phyloP scores from a whole-genome alignment of 164 flowering plant species.

The Hamamelis virginiana region DNA sequence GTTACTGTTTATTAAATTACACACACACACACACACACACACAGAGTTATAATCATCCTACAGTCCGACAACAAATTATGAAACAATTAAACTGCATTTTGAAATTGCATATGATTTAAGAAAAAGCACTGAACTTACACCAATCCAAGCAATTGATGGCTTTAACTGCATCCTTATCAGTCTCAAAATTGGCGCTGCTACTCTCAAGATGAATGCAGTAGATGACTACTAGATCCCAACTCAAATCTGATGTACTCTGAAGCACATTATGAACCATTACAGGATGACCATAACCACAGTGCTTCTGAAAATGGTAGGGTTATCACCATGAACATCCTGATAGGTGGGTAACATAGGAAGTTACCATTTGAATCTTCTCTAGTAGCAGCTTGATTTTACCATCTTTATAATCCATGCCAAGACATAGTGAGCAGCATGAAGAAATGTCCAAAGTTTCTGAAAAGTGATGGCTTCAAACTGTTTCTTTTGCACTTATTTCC shows the following conservation, averaged over 20 bases:
- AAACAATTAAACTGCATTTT: background rate
- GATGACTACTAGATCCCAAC: constrained; percentile 74
- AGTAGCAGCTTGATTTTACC: constrained; percentile 22
- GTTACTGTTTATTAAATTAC: too few relatives aligned
- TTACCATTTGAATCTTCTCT: constrained; percentile 55
- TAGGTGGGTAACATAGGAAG: constrained; percentile 47
- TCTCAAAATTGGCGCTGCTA: constrained; percentile 22
- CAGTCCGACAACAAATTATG: background rate
- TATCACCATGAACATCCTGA: constrained; percentile 37
- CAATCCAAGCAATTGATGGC: constrained; percentile 54
- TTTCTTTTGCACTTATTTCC: constrained; percentile 59
- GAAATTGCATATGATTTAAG: background rate
- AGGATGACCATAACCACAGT: constrained; percentile 76
- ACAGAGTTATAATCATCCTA: background rate
- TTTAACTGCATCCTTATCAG: constrained; percentile 23
- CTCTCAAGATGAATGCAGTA: constrained; percentile 47
- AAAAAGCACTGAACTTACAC: constrained; percentile 68
- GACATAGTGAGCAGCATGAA: constrained; percentile 48
- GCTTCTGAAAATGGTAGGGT: constrained; percentile 69
- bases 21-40: background rate
- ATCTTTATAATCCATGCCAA: constrained; percentile 19
- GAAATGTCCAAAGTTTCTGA: constrained; percentile 41
- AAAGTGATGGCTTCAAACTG: constrained; percentile 48
- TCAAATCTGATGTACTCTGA: constrained; percentile 29
- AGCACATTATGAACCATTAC: constrained; percentile 65